Conservation (phyloP, 2,329 filamentous ascomycete species). For the Rhytidhysteron rufulum region DNA sequence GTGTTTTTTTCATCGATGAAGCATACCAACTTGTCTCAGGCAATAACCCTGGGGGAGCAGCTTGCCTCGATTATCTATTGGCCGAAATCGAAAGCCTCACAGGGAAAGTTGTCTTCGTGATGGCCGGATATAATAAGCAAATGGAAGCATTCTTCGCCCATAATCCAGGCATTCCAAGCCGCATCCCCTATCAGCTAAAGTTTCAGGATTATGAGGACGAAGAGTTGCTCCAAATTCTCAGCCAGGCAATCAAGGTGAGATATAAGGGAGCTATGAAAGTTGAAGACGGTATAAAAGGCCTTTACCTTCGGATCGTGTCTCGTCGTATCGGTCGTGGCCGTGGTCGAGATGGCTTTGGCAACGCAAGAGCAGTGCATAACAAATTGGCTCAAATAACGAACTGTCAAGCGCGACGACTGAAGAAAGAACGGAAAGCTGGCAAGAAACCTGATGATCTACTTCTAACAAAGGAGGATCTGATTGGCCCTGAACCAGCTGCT, state of each 20-base stretch:
- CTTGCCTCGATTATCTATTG: constrained; percentile 67
- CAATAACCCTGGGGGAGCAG: constrained; percentile 54
- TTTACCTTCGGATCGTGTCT: constrained; percentile 62
- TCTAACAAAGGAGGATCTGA: constrained; percentile 64
- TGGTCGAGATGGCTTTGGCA: constrained; percentile 66
- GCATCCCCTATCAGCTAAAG: constrained; percentile 62
- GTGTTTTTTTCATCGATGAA: constrained; percentile 74
- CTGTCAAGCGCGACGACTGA: constrained; percentile 58
- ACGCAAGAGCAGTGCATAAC: constrained; percentile 68
- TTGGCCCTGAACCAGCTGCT: constrained; percentile 62
- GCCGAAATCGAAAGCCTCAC: constrained; percentile 68
- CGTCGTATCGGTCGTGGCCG: constrained; percentile 60
- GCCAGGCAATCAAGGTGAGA: constrained; percentile 50
- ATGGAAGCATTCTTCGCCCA: constrained; percentile 76
- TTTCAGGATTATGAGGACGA: constrained; percentile 67
- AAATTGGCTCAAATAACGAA: constrained; percentile 50
- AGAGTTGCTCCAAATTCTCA: constrained; percentile 62
- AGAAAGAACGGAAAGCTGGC: constrained; percentile 42
- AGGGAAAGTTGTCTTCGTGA: constrained; percentile 66
- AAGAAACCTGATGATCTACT: constrained; percentile 53
- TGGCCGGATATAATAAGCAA: constrained; percentile 69
- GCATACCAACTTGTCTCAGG: constrained; percentile 68
- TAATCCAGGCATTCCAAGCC: constrained; percentile 66
- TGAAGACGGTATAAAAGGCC: constrained; percentile 55
- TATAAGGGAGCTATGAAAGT: constrained; percentile 56